Conservation (phyloP, 768 basidiomycete genomes). For the Scleroderma bovista region DNA sequence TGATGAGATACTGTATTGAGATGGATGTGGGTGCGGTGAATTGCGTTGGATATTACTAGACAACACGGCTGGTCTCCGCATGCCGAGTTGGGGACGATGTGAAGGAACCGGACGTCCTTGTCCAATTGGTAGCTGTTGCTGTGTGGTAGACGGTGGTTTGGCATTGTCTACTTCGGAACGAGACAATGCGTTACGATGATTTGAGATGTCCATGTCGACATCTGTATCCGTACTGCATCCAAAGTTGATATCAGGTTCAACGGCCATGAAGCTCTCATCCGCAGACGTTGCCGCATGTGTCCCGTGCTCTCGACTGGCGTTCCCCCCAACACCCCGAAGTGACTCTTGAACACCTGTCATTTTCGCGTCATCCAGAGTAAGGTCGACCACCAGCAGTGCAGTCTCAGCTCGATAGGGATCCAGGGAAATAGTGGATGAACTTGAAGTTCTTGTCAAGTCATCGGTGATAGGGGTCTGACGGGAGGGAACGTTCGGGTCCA, state of each 20-base stretch:
- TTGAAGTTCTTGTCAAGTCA: neutral
- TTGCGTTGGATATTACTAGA: neutral
- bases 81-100: conserved; percentile 23
- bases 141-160: no score
- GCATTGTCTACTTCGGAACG: neutral
- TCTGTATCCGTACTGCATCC: conserved; percentile 1
- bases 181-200: neutral
- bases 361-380: neutral
- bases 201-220: conserved; percentile 1
- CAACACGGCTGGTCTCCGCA: conserved; percentile 16
- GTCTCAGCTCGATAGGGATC: neutral
- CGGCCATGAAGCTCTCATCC: conserved; percentile 7
- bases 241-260: conserved; percentile 6
- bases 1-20: conserved; percentile 16
- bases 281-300: conserved; percentile 2
- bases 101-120: conserved; percentile 4
- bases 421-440: neutral
- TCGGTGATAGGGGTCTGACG: neutral
- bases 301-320: neutral
- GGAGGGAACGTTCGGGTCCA: neutral
- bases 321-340: neutral
- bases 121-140: neutral
- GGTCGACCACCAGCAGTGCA: neutral
- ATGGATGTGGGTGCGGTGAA: conserved; percentile 7
- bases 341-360: neutral